Conservation (phyloP, 106 monocot genomes). For the Iris macrosiphon region DNA sequence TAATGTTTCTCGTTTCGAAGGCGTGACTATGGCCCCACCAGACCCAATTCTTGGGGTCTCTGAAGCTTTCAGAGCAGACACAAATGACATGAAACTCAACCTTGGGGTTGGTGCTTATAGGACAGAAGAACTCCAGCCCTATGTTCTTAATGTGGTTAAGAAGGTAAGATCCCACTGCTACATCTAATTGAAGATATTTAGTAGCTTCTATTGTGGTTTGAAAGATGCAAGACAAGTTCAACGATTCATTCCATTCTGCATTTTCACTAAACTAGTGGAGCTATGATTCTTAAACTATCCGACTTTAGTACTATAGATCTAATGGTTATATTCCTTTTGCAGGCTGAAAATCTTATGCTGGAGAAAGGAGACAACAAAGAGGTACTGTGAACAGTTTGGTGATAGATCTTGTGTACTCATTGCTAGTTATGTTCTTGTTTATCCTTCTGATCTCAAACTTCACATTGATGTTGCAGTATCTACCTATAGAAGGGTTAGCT, state of each 20-base stretch:
- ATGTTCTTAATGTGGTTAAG: slow-evolving; percentile 91
- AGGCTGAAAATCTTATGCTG: slow-evolving; percentile 97
- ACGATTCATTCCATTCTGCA: not conserved
- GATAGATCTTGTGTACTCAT: not conserved
- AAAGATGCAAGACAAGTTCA: too few relatives aligned
- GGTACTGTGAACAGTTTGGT: slow-evolving; percentile 22
- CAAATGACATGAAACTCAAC: slow-evolving; percentile 83
- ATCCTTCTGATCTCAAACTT: not conserved
- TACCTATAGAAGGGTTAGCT: slow-evolving; percentile 96
- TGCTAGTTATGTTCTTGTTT: not conserved
- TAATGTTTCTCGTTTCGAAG: slow-evolving; percentile 85
- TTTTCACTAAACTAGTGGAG: not conserved
- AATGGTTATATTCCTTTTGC: slow-evolving; percentile 10
- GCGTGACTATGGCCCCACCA: slow-evolving; percentile 93
- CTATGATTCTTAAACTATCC: too few relatives aligned
- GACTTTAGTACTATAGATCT: too few relatives aligned
- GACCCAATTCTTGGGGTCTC: slow-evolving; percentile 97
- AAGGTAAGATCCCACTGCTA: slow-evolving; percentile 57
- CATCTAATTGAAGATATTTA: too few relatives aligned
- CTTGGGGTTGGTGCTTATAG: slow-evolving; percentile 95
- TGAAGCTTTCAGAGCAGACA: slow-evolving; percentile 89
- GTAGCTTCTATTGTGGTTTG: too few relatives aligned
- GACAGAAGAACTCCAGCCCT: slow-evolving; percentile 98
- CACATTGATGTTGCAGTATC: slow-evolving; percentile 63
- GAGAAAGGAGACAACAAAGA: slow-evolving; percentile 97